Percentiles rank a stretch among this genome's conserved stretches.
phyloP scores from a whole-genome alignment of 2,329 filamentous ascomycete genomes.

The Penicillium palitans region DNA sequence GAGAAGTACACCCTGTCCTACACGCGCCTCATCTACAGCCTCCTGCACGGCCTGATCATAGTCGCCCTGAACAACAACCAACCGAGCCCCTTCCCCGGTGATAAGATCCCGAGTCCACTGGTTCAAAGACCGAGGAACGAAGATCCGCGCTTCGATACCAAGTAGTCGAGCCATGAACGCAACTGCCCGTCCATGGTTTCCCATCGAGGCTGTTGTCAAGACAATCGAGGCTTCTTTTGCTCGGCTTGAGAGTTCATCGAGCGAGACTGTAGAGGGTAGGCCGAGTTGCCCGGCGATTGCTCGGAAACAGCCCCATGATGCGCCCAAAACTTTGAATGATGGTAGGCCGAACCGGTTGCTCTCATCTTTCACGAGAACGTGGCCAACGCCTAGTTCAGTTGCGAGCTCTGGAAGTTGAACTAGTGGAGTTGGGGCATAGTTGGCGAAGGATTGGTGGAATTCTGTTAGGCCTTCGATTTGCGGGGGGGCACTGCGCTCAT shows the following conservation, averaged over 20 bases:
- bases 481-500: conserved; percentile 16
- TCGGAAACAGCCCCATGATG: conserved; percentile 69
- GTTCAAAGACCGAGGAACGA: conserved; percentile 63
- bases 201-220: conserved; percentile 68
- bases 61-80: conserved; percentile 56
- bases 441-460: conserved; percentile 62
- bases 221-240: conserved; percentile 38
- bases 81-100: conserved; percentile 60
- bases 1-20: conserved; percentile 51
- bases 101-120: conserved; percentile 57
- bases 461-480: conserved; percentile 15
- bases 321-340: conserved; percentile 78
- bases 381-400: conserved; percentile 55
- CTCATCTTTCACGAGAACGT: conserved; percentile 71
- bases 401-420: conserved; percentile 57
- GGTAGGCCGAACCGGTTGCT: conserved; percentile 66
- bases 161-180: conserved; percentile 66
- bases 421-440: conserved; percentile 59
- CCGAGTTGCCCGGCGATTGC: conserved; percentile 52
- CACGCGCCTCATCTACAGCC: conserved; percentile 46
- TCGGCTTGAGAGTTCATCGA: conserved; percentile 47
- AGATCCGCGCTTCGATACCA: conserved; percentile 57
- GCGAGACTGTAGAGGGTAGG: conserved; percentile 44
- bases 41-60: conserved; percentile 65
- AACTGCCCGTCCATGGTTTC: conserved; percentile 74